A percentile compares a stretch with the other conserved stretches of the same genome.
Evolutionary conservation across 225 moss, liverwort and hornwort species (phyloP).

Genomic region (Anthoceros angustus): DNA sequence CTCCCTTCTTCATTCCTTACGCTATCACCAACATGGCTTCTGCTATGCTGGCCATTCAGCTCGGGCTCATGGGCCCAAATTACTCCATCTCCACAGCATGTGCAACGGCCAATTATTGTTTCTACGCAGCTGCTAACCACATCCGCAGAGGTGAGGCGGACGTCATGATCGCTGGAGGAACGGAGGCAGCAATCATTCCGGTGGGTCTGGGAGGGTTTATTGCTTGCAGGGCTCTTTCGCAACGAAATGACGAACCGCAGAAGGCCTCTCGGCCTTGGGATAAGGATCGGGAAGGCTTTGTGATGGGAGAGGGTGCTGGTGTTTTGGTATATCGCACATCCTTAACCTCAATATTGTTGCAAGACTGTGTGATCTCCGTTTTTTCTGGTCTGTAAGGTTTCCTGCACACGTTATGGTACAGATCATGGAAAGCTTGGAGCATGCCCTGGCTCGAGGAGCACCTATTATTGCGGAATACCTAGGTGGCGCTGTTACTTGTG

Average conservation of each 20-base stretch:
- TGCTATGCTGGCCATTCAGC: conserved; percentile 74
- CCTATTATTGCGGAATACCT: conserved; percentile 82
- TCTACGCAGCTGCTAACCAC: conserved; percentile 95
- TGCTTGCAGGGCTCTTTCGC: conserved; percentile 79
- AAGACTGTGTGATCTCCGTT: neutral
- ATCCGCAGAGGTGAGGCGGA: conserved; percentile 92
- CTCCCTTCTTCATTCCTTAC: conserved; percentile 90
- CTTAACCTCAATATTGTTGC: neutral
- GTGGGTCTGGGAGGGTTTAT: conserved; percentile 93
- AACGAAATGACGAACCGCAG: conserved; percentile 78
- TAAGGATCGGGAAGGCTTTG: conserved; percentile 91
- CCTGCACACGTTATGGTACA: conserved; percentile 5
- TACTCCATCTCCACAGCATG: conserved; percentile 95
- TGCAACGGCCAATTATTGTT: conserved; percentile 91
- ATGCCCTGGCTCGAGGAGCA: conserved; percentile 82
- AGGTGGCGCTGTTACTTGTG: conserved; percentile 95
- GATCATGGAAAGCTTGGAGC: conserved; percentile 95
- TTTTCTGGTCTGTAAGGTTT: neutral
- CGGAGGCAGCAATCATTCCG: conserved; percentile 86
- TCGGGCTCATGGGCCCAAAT: conserved; percentile 89
- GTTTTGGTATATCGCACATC: conserved; percentile 49
- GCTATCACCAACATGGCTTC: conserved; percentile 96
- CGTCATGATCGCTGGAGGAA: conserved; percentile 88
- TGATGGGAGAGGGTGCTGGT: conserved; percentile 97
- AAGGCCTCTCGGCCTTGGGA: conserved; percentile 95